phyloP scores from a whole-genome alignment of 768 basidiomycete genomes.

The Phanerochaete sordida region DNA sequence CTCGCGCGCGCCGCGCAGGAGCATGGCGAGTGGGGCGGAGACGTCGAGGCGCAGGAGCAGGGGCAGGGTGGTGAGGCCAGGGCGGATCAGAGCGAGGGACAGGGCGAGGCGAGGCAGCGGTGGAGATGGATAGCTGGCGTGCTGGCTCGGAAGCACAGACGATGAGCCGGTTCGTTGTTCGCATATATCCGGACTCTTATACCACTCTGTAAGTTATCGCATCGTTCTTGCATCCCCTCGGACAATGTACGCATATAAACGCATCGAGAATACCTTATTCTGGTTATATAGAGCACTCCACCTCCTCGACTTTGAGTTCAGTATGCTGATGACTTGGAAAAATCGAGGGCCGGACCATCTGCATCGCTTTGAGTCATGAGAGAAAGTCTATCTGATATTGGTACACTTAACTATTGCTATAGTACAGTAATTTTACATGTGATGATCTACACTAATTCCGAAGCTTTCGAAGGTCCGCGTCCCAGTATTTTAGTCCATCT shows the following conservation, averaged over 20 bases:
- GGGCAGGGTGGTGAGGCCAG: not conserved
- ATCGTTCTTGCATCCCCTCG: not conserved
- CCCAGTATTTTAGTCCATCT: conserved; percentile 46
- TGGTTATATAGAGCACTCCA: not conserved
- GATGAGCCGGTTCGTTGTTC: not conserved
- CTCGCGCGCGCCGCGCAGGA: not conserved
- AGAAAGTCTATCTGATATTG: not conserved
- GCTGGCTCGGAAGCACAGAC: not conserved
- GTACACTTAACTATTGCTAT: not conserved
- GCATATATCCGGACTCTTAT: not conserved
- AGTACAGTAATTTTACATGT: not conserved
- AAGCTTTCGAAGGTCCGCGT: not conserved
- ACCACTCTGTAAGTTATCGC: not conserved
- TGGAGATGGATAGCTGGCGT: conserved; percentile 3
- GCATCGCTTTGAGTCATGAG: too few relatives aligned
- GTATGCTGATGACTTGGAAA: too few relatives aligned
- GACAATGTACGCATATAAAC: conserved; percentile 1
- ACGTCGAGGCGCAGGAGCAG: not conserved
- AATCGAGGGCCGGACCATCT: too few relatives aligned
- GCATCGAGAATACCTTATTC: not conserved
- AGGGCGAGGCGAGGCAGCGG: not conserved
- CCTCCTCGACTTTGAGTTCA: not conserved
- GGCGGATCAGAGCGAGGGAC: not conserved
- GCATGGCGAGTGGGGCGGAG: not conserved
- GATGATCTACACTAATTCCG: not conserved